Evolutionary conservation across 1,284 basidiomycete genomes (phyloP), one percentile per base, ranked within the genome.

Genomic region (Austroboletus novae-zelandiae): DNA sequence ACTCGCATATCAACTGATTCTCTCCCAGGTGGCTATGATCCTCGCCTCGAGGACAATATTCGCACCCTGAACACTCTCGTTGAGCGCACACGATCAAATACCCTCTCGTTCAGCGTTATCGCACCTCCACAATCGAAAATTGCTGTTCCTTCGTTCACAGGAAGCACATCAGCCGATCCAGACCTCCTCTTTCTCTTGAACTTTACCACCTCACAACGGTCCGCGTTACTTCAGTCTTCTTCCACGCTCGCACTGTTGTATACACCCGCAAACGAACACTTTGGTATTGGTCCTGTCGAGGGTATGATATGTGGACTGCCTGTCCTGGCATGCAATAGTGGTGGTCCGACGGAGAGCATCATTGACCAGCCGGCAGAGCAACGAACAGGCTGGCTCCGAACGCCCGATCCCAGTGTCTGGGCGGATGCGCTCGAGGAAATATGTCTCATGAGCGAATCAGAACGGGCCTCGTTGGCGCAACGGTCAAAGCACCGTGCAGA

Each of bases 221-320:
- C 88, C 0, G 83, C 85, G 8, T 78, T 94, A 3, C 81, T 97
- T 18, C 79, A 76, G 14, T 76, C 81, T 1, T 65, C 81, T 0
- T 79, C 78, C 2, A 91, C 90, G 0, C 71, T 81, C 10, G 87
- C 81, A 0, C 75, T 99, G 0, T 77, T 98, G 4, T 99, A 99
- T 69, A 99, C 97, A 0, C 96, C 97, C 0, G 76, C 82, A 2
- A 95, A 97, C 68, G 96, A 99, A 65, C 96, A 99, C 69, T 97
- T 99, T 65, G 96, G 96, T 2, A 98, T 99, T 59, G 95, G 91
- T 0, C 96, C 96, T 0, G 81, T 98, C 6, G 97, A 99, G 68
- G 95, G 85, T 0, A 98, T 98, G 94, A 81, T 86, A 2, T 94
- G 89, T 54, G 91, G 93, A 1, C 67, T 98, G 0, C 94, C 94